Evolutionary conservation across 2,329 filamentous ascomycete genomes (phyloP).

Genomic region (Tolypocladium inflatum): DNA sequence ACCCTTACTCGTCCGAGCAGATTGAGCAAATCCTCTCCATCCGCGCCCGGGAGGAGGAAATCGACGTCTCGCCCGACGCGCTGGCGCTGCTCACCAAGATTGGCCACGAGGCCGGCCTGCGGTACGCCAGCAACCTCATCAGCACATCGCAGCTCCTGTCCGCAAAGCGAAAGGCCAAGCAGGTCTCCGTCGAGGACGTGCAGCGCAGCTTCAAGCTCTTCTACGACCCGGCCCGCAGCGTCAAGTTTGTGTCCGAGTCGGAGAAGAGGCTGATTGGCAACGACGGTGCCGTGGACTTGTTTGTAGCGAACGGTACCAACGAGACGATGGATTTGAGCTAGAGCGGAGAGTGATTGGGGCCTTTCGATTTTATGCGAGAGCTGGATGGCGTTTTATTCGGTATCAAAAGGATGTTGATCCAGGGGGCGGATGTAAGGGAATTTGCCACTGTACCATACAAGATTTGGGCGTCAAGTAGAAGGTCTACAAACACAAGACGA

Average conservation of each 20-base stretch:
- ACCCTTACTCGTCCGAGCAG: constrained; percentile 72
- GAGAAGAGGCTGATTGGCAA: constrained; percentile 92
- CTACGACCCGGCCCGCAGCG: constrained; percentile 79
- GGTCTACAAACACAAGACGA: not conserved
- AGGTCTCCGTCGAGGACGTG: constrained; percentile 80
- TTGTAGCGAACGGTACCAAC: constrained; percentile 32
- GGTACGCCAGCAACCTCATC: constrained; percentile 97
- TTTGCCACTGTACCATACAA: constrained; percentile 15
- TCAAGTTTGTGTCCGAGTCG: constrained; percentile 81
- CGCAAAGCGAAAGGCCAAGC: constrained; percentile 75
- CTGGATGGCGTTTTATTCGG: constrained; percentile 19
- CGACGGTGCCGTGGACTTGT: constrained; percentile 68
- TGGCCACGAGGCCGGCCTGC: constrained; percentile 79
- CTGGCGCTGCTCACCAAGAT: constrained; percentile 93
- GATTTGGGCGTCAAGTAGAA: constrained; percentile 9
- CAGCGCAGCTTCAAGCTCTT: constrained; percentile 91
- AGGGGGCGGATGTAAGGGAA: constrained; percentile 10
- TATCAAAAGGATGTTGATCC: constrained; percentile 2
- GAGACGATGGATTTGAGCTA: constrained; percentile 38
- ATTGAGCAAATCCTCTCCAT: constrained; percentile 89
- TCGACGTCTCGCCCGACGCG: constrained; percentile 83
- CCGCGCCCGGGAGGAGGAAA: constrained; percentile 89
- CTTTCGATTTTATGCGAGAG: constrained; percentile 8
- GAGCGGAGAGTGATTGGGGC: constrained; percentile 4
- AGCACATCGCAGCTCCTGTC: constrained; percentile 83